phyloP scores from a whole-genome alignment of 495 filamentous ascomycete genomes.

The Delitschia confertaspora region DNA sequence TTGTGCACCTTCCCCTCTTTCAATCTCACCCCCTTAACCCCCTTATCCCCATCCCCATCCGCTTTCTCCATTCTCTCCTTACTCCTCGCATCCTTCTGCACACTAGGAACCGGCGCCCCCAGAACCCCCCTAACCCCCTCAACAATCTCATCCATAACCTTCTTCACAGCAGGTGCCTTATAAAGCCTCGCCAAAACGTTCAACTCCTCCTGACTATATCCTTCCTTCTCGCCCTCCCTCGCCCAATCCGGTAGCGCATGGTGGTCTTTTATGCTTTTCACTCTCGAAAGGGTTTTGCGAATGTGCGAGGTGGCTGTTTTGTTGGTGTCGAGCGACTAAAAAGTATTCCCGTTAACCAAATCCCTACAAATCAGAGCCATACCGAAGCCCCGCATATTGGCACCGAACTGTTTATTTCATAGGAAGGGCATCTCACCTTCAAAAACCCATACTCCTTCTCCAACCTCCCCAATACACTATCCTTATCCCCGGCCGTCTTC shows the following conservation, averaged over 20 bases:
- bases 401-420: slow-evolving; percentile 4
- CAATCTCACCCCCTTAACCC: background rate
- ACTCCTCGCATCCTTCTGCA: slow-evolving; percentile 25
- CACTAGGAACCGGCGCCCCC: slow-evolving; percentile 49
- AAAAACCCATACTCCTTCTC: slow-evolving; percentile 64
- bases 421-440: slow-evolving; percentile 61
- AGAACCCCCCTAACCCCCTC: slow-evolving; percentile 53
- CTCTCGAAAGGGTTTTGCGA: slow-evolving; percentile 62
- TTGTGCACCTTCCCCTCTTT: background rate
- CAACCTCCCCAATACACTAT: slow-evolving; percentile 42
- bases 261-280: slow-evolving; percentile 57
- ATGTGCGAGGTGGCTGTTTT: slow-evolving; percentile 60
- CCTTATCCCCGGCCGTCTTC: slow-evolving; percentile 53
- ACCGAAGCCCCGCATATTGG: background rate
- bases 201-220: slow-evolving; percentile 40
- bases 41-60: background rate
- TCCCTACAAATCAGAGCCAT: slow-evolving; percentile 11
- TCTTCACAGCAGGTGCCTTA: slow-evolving; percentile 65
- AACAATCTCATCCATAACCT: slow-evolving; percentile 54
- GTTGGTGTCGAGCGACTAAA: slow-evolving; percentile 50
- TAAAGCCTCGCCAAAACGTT: slow-evolving; percentile 79
- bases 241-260: slow-evolving; percentile 39
- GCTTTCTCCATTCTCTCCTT: background rate
- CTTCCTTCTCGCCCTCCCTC: slow-evolving; percentile 32
- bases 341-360: slow-evolving; percentile 27